A percentile compares a stretch with the other conserved stretches of the same genome.
phyloP scores from a whole-genome alignment of 139 green algal species.

The Closterium sp. region DNA sequence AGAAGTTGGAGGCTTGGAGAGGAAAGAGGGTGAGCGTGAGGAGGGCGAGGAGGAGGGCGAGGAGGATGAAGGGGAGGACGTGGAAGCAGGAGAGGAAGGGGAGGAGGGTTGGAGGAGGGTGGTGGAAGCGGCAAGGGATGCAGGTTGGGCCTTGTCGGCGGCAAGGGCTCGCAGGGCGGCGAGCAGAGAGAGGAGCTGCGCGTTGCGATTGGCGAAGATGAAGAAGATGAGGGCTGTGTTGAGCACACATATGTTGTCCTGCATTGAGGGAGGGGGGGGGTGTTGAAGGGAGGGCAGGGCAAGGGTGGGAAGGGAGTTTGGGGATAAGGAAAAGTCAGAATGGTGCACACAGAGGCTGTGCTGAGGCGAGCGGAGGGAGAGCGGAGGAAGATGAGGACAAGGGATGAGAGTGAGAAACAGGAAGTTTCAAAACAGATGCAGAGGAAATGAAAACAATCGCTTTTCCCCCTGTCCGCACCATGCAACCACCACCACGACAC shows the following conservation, averaged over 20 bases:
- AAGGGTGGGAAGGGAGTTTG: neutral
- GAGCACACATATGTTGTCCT: conserved; percentile 58
- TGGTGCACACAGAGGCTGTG: too few relatives aligned
- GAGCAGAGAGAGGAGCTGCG: conserved; percentile 22
- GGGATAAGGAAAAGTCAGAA: too few relatives aligned
- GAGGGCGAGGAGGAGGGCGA: neutral
- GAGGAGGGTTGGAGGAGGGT: neutral
- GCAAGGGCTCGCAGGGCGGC: conserved; percentile 25
- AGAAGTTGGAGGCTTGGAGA: neutral
- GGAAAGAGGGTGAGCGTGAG: neutral
- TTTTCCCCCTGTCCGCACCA: too few relatives aligned
- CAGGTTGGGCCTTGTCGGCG: neutral
- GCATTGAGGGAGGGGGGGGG: neutral
- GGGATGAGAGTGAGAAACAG: too few relatives aligned
- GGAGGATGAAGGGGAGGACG: neutral
- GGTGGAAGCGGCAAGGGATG: neutral
- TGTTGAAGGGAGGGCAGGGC: neutral
- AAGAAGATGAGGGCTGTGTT: conserved; percentile 55
- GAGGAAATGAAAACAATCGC: too few relatives aligned
- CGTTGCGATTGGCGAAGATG: conserved; percentile 38
- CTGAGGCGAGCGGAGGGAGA: too few relatives aligned
- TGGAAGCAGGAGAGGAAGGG: neutral
- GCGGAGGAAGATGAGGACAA: too few relatives aligned
- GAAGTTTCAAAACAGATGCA: too few relatives aligned
- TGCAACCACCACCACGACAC: neutral